Percentiles rank a stretch among this genome's conserved stretches.
These are phyloP conservation scores for Ceratocystis variospora DNA, from an alignment of 2,329 filamentous ascomycete species.

Conservation along the genomic window DNA sequence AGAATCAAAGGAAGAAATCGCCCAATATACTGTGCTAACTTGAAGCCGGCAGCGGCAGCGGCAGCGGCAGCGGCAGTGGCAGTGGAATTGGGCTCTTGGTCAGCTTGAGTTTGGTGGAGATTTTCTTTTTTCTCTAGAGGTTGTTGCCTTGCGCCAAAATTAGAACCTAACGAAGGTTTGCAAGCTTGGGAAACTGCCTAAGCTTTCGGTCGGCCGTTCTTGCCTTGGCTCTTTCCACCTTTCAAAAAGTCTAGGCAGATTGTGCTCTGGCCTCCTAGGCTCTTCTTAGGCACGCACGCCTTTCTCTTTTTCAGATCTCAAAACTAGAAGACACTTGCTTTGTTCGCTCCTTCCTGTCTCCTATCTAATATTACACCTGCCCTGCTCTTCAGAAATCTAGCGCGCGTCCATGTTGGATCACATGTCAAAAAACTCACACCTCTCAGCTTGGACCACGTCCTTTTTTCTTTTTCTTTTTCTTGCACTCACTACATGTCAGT, in stretches of 20 bases:
- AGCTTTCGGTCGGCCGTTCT: not conserved
- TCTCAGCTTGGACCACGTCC: not conserved
- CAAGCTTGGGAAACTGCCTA: not conserved
- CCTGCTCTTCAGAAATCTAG: not conserved
- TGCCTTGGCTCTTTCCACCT: not conserved
- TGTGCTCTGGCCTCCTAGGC: not conserved
- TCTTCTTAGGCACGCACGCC: not conserved
- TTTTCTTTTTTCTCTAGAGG: not conserved
- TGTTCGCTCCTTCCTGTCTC: not conserved
- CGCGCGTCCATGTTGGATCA: slow-evolving; percentile 4
- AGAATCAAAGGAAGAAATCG: not conserved
- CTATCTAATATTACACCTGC: not conserved
- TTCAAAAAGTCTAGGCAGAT: not conserved
- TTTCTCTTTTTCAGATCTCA: not conserved
- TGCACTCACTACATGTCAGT: not conserved
- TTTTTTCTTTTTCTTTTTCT: not conserved
- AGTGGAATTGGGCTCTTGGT: not conserved
- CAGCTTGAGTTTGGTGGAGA: not conserved
- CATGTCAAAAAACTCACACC: slow-evolving; percentile 6
- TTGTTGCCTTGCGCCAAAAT: not conserved
- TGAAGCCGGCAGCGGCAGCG: not conserved
- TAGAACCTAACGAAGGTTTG: not conserved
- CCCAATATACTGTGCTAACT: not conserved
- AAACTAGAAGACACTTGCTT: not conserved
- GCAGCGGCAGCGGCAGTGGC: not conserved